Conservation (phyloP, 768 basidiomycete genomes). For the Tephrocybe sp. region DNA sequence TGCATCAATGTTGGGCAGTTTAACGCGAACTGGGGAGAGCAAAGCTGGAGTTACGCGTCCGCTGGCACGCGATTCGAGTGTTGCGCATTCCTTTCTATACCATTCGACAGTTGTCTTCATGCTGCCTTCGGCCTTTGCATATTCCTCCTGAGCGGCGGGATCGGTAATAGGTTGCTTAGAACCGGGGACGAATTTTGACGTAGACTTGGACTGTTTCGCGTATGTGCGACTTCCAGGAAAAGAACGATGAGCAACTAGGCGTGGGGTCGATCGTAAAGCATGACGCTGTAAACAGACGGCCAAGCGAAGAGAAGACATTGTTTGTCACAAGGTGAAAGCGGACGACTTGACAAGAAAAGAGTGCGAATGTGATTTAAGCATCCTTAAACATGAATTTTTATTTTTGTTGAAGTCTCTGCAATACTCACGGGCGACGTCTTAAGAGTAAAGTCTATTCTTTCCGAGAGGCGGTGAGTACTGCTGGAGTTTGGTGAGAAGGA, state of each 20-base stretch:
- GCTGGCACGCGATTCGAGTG: slow-evolving; percentile 64
- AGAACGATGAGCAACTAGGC: neutral
- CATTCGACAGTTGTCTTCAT: slow-evolving; percentile 69
- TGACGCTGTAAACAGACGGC: slow-evolving; percentile 2
- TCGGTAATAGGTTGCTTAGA: slow-evolving; percentile 62
- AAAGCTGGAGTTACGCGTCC: slow-evolving; percentile 76
- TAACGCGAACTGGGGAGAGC: slow-evolving; percentile 66
- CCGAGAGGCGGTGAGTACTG: too few relatives aligned
- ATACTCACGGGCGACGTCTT: too few relatives aligned
- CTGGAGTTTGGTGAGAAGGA: too few relatives aligned
- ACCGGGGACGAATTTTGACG: slow-evolving; percentile 60
- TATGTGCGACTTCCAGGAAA: slow-evolving; percentile 13
- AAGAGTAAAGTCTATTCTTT: too few relatives aligned
- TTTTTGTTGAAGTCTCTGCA: too few relatives aligned
- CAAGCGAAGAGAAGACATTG: slow-evolving; percentile 3
- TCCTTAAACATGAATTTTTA: too few relatives aligned
- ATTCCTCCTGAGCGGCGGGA: slow-evolving; percentile 54
- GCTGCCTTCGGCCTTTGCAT: slow-evolving; percentile 55
- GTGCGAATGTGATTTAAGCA: too few relatives aligned
- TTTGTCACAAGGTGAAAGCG: neutral
- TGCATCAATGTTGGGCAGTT: slow-evolving; percentile 37
- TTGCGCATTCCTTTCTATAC: slow-evolving; percentile 76
- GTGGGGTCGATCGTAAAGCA: neutral
- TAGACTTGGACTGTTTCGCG: slow-evolving; percentile 42
- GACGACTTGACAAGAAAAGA: too few relatives aligned